Evolutionary conservation across 2,329 filamentous ascomycete genomes (phyloP).

Genomic region (Zopfia rhizophila): DNA sequence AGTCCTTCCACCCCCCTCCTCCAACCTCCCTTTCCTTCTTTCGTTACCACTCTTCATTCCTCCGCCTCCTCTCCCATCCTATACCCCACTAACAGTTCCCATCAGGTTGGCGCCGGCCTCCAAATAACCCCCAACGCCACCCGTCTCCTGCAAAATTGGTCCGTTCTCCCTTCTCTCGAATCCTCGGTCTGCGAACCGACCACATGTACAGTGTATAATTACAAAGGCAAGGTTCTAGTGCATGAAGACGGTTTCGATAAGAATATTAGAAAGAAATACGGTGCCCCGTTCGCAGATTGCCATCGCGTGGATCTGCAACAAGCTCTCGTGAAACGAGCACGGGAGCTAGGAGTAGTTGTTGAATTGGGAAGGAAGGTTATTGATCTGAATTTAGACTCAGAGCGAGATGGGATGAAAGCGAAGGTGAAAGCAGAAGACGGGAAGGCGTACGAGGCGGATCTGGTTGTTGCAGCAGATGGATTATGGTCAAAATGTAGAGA

Average conservation of each 20-base stretch:
- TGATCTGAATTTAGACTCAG: constrained; percentile 59
- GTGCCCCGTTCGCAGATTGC: constrained; percentile 67
- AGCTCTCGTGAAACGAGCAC: constrained; percentile 62
- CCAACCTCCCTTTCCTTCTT: neutral
- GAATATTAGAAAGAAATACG: constrained; percentile 65
- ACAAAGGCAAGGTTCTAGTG: constrained; percentile 61
- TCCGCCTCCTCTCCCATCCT: neutral
- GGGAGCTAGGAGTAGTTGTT: constrained; percentile 64
- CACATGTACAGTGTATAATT: constrained; percentile 64
- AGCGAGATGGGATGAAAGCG: constrained; percentile 33
- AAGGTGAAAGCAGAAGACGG: constrained; percentile 56
- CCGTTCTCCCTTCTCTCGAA: constrained; percentile 57
- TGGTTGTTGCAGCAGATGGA: constrained; percentile 72
- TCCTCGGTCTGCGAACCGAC: constrained; percentile 58
- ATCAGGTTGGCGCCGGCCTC: constrained; percentile 47
- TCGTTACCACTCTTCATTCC: constrained; percentile 1
- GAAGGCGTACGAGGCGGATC: constrained; percentile 58
- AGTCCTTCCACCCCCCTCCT: constrained; percentile 27
- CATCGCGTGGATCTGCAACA: constrained; percentile 71
- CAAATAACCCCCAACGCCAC: constrained; percentile 55
- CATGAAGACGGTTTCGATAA: constrained; percentile 63
- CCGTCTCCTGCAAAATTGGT: constrained; percentile 62
- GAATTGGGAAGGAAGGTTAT: constrained; percentile 61
- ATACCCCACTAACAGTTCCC: neutral
- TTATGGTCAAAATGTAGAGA: constrained; percentile 69